Evolutionary conservation across 257 asterid genomes (phyloP).

Genomic region (Nicotiana tomentosiformis): DNA sequence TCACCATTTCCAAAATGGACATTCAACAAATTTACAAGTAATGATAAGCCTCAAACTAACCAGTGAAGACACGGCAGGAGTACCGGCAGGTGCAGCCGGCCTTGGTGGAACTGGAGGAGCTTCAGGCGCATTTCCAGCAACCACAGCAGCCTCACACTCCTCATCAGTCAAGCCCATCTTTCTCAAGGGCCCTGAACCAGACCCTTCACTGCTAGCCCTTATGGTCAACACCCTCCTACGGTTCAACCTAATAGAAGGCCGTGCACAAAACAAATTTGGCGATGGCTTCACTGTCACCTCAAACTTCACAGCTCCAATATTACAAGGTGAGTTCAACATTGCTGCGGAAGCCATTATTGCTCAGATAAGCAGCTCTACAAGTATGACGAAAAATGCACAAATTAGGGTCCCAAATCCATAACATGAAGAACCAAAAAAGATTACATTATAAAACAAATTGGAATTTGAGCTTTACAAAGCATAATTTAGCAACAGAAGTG

Average conservation of each 20-base stretch:
- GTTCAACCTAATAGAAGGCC: background rate
- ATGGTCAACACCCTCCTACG: conserved; percentile 1
- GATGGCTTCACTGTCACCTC: conserved; percentile 5
- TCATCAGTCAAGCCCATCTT: conserved; percentile 53
- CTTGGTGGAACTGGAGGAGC: conserved; percentile 79
- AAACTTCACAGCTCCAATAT: conserved; percentile 8
- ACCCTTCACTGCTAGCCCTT: background rate
- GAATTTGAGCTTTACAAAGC: no score
- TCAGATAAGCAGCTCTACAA: conserved; percentile 7
- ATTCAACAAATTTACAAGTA: background rate
- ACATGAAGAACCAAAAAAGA: no score
- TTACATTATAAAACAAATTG: no score
- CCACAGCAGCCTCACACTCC: conserved; percentile 87
- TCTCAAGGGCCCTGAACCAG: conserved; percentile 26
- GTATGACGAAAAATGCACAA: background rate
- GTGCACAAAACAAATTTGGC: background rate
- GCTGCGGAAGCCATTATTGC: background rate
- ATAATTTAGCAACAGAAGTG: no score
- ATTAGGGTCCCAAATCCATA: background rate
- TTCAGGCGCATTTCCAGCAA: conserved; percentile 75
- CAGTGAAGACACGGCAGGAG: conserved; percentile 55
- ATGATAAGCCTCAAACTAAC: conserved; percentile 34
- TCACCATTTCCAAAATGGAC: background rate
- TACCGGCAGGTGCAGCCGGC: conserved; percentile 73
- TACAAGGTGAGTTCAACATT: conserved; percentile 5